phyloP scores from a whole-genome alignment of 805 yeast genomes.

The Yarrowia sp. region DNA sequence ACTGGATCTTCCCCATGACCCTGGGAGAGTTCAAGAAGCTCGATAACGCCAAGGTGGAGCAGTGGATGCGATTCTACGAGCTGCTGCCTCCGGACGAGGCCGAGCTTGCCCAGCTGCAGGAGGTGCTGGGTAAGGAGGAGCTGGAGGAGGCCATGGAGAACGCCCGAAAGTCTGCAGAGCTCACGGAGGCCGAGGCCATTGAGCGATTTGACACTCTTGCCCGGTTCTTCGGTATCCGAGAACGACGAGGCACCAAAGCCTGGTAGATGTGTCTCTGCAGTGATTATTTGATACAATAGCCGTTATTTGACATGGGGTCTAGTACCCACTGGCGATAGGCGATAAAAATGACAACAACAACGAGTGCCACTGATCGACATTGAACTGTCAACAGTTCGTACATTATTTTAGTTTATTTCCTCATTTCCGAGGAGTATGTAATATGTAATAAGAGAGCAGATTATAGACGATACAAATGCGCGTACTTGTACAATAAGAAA shows the following conservation, averaged over 20 bases:
- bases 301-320: background rate
- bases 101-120: slow-evolving; percentile 51
- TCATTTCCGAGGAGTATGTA: background rate
- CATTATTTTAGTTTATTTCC: background rate
- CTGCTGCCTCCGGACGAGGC: slow-evolving; percentile 61
- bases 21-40: slow-evolving; percentile 51
- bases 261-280: slow-evolving; percentile 41
- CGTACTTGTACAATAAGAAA: no score
- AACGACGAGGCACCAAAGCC: slow-evolving; percentile 50
- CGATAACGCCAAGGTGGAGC: slow-evolving; percentile 46
- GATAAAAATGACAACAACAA: background rate
- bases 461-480: no score
- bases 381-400: no score
- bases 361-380: background rate
- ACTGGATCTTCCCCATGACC: slow-evolving; percentile 53
- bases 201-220: slow-evolving; percentile 62
- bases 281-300: background rate
- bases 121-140: slow-evolving; percentile 49
- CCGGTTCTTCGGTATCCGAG: slow-evolving; percentile 60
- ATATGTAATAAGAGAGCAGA: background rate
- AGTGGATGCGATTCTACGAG: slow-evolving; percentile 70
- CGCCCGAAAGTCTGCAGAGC: slow-evolving; percentile 38
- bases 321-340: background rate
- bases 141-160: slow-evolving; percentile 30
- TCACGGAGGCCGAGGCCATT: slow-evolving; percentile 48